Evolutionary conservation across 192 early-diverging fungal genomes (phyloP), one percentile per base, ranked within the genome.

Genomic region (Mortierella alpina): DNA sequence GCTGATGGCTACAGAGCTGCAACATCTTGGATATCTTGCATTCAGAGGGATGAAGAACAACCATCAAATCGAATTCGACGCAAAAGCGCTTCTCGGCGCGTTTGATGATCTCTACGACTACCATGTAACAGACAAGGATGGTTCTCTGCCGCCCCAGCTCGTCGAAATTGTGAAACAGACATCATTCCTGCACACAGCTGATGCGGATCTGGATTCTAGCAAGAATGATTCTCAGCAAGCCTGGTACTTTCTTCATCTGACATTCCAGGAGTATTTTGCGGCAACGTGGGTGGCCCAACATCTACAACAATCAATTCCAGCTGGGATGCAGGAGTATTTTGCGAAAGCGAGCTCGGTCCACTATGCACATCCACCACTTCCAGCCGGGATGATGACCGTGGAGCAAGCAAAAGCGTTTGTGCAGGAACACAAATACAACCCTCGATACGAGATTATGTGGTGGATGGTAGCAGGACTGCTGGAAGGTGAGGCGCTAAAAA

Each of bases 401-500:
- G 63, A 64, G 63, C 23, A 10, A 44, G 44, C 49, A 18, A 54
- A 4, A 14, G 51, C 40, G 31, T 66, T 66, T 54, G 40, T 66
- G 2, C 51, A 52, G 15, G 22, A 66, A 41, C 64, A 66, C 41
- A 66, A 66, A 54, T 66, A 66, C 41, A 55, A 66, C 52, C 64
- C 64, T n/a, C 51, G 49, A 17, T 66, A 54, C 39, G 64, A 66
- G 52, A 66, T 66, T 66, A 52, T 66, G 49, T 66, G 64, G 64
- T 66, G 49, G 64, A 66, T 66, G 64, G 64, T 66, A 42, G 64
- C 64, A 55, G 64, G 64, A 20, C 39, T 66, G 52, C 52, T 66
- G n/a, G 52, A 54, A 42, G 64, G 64, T 0, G 31, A 11, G 39
- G 49, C 64, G 20, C 20, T 66, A 41, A 40, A 41, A 4, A 1